A percentile compares a stretch with the other conserved stretches of the same genome.
Conservation (phyloP, 176 grass and related monocot species). For the Zoysia pacifica region DNA sequence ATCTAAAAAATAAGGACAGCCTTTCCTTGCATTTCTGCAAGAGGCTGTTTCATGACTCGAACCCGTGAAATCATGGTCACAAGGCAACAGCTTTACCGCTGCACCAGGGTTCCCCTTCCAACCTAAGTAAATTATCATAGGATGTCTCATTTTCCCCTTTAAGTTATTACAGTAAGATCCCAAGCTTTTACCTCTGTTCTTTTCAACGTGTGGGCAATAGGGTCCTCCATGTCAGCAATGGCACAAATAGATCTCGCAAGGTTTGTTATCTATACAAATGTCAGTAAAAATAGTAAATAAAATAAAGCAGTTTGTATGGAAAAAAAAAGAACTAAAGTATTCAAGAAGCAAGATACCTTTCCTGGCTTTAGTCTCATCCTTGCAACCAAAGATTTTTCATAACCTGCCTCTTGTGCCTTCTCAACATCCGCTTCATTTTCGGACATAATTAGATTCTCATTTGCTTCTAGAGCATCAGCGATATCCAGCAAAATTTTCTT, state of each 20-base stretch:
- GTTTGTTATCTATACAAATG: constrained; percentile 66
- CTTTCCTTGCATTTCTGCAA: too few relatives aligned
- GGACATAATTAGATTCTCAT: constrained; percentile 66
- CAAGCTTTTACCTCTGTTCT: constrained; percentile 78
- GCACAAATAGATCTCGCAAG: constrained; percentile 74
- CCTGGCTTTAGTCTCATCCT: constrained; percentile 87
- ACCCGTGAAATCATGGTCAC: too few relatives aligned
- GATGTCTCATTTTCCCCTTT: neutral
- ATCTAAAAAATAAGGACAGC: neutral
- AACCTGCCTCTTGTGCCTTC: constrained; percentile 60
- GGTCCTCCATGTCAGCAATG: constrained; percentile 95
- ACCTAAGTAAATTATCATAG: neutral
- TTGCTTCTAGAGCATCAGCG: constrained; percentile 87
- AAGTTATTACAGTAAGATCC: constrained; percentile 2
- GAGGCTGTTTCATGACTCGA: too few relatives aligned
- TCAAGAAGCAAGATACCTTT: constrained; percentile 51
- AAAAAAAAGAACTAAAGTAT: neutral
- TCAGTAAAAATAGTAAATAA: neutral
- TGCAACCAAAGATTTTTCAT: constrained; percentile 86
- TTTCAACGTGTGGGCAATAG: constrained; percentile 82
- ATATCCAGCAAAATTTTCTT: constrained; percentile 94
- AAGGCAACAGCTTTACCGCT: too few relatives aligned
- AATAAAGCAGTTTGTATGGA: neutral
- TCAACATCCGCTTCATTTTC: constrained; percentile 87
- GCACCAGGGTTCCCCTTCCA: too few relatives aligned